These are phyloP conservation scores for Phaeosphaeriaceae sp. DNA, from an alignment of 2,329 filamentous ascomycete species.

Conservation along the genomic window DNA sequence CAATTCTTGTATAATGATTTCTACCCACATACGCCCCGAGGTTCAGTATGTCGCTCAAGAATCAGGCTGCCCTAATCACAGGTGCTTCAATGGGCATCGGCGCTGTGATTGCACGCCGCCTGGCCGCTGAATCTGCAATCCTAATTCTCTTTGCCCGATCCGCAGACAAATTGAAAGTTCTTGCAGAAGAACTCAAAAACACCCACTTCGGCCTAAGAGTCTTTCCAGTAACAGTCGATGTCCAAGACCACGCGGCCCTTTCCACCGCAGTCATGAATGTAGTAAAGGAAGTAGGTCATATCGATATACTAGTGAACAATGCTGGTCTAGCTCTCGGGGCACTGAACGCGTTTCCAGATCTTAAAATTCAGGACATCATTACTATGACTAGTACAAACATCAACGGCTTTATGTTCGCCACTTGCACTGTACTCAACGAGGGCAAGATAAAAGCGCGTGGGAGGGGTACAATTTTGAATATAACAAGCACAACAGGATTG, in stretches of 20 bases:
- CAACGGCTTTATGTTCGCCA: conserved; percentile 56
- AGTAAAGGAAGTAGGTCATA: conserved; percentile 40
- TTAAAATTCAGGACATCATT: conserved; percentile 51
- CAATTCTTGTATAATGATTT: neutral
- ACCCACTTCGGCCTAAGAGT: conserved; percentile 23
- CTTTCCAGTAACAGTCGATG: conserved; percentile 41
- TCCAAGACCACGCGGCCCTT: conserved; percentile 41
- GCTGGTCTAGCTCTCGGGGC: conserved; percentile 57
- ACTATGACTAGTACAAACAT: conserved; percentile 59
- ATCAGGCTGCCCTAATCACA: conserved; percentile 38
- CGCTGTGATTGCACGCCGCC: conserved; percentile 49
- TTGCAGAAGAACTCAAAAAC: conserved; percentile 25
- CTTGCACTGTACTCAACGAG: conserved; percentile 54
- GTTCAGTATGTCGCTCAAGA: conserved; percentile 34
- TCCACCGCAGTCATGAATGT: conserved; percentile 28
- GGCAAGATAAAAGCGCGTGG: conserved; percentile 49
- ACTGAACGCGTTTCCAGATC: conserved; percentile 51
- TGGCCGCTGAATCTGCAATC: conserved; percentile 50
- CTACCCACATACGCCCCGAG: neutral
- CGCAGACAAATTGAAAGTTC: conserved; percentile 29
- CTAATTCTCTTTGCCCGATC: conserved; percentile 54
- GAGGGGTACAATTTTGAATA: conserved; percentile 56
- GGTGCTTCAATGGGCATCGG: conserved; percentile 58
- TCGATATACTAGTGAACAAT: conserved; percentile 58
- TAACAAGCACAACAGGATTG: conserved; percentile 56